These are phyloP conservation scores for Arabidopsis lyrata DNA, from an alignment of 441 rosid genomes.

Conservation along the genomic window DNA sequence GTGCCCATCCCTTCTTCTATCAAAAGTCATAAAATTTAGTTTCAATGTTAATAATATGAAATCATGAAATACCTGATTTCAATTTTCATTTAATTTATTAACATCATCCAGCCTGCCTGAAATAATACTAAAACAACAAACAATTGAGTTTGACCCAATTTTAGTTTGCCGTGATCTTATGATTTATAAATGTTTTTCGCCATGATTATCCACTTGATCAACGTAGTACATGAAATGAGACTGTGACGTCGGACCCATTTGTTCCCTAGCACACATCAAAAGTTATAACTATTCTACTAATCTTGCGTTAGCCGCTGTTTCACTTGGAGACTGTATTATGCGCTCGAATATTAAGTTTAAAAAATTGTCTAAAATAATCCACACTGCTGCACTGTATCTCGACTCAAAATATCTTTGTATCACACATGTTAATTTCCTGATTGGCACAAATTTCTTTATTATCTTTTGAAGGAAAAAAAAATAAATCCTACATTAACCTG, in stretches of 20 bases:
- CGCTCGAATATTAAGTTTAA: background rate
- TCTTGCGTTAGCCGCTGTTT: conserved; percentile 30
- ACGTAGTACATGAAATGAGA: conserved; percentile 8
- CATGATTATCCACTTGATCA: conserved; percentile 28
- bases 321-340: conserved; percentile 19
- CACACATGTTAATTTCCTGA: background rate
- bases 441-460: background rate
- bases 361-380: background rate
- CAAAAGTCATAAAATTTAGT: conserved; percentile 5
- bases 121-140: background rate
- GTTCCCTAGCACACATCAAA: conserved; percentile 34
- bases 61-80: conserved; percentile 13
- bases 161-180: background rate
- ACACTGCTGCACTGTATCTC: conserved; percentile 4
- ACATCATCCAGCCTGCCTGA: background rate
- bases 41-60: conserved; percentile 4
- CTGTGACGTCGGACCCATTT: conserved; percentile 32
- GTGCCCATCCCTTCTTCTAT: background rate
- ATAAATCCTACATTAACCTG: background rate
- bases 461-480: no score
- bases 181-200: conserved; percentile 5
- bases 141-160: conserved; percentile 1
- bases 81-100: conserved; percentile 11
- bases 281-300: conserved; percentile 5
- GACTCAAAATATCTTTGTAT: background rate